Percentiles rank a stretch among this genome's conserved stretches.
Evolutionary conservation across 805 yeast genomes (phyloP).

Genomic region (Yarrowia sp.): DNA sequence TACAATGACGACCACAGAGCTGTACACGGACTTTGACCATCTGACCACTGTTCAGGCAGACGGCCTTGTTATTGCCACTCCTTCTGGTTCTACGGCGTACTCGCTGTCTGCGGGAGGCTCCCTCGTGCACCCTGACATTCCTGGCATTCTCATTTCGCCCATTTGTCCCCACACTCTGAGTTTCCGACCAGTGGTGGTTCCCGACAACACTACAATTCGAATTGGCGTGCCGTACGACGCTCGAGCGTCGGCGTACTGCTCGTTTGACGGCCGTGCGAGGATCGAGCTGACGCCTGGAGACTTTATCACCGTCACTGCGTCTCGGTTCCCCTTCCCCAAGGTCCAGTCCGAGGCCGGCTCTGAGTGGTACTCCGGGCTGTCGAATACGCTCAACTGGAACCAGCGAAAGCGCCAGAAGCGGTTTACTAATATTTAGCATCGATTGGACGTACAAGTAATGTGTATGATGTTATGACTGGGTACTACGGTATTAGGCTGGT

Average conservation of each 20-base stretch:
- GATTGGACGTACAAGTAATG: neutral
- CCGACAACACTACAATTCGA: constrained; percentile 79
- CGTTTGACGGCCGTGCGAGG: constrained; percentile 90
- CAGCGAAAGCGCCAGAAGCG: constrained; percentile 85
- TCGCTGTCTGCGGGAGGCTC: constrained; percentile 93
- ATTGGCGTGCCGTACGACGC: constrained; percentile 79
- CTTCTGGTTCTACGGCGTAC: constrained; percentile 81
- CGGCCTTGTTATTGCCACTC: constrained; percentile 62
- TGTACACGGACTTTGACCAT: constrained; percentile 49
- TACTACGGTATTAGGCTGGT: no score
- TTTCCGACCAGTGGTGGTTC: constrained; percentile 83
- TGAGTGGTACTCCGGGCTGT: constrained; percentile 79
- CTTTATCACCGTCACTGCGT: constrained; percentile 78
- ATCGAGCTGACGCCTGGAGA: constrained; percentile 81
- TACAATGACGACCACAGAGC: constrained; percentile 50
- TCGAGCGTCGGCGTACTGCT: constrained; percentile 92
- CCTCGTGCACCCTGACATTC: constrained; percentile 85
- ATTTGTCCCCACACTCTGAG: constrained; percentile 93
- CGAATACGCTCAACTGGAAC: constrained; percentile 90
- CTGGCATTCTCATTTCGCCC: constrained; percentile 87
- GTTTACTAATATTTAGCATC: constrained; percentile 39
- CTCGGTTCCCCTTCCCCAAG: constrained; percentile 92
- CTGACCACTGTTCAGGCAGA: constrained; percentile 66
- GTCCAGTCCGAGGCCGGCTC: constrained; percentile 54
- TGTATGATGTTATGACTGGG: neutral